These are phyloP conservation scores for Alternaria gaisen DNA, from an alignment of 2,329 filamentous ascomycete species.

Conservation along the genomic window DNA sequence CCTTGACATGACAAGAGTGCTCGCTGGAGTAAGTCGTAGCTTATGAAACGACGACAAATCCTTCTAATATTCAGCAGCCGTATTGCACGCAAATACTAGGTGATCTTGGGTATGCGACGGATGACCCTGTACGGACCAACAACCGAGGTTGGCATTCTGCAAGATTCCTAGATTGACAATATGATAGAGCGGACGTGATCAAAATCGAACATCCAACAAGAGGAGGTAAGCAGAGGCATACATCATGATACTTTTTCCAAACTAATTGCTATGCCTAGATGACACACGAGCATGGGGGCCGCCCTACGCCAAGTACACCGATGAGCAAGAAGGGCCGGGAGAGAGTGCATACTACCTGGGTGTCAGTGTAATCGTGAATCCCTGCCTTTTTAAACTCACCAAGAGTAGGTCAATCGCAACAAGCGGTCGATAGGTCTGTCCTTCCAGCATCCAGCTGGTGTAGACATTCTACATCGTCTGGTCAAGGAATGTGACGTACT, in stretches of 20 bases:
- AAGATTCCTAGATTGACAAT: conserved; percentile 25
- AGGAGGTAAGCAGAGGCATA: conserved; percentile 32
- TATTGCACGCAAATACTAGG: conserved; percentile 98
- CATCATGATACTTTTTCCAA: background rate
- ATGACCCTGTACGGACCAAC: conserved; percentile 45
- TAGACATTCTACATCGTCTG: conserved; percentile 86
- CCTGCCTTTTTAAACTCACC: background rate
- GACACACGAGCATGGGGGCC: conserved; percentile 97
- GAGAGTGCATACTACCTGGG: conserved; percentile 95
- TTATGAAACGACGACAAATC: background rate
- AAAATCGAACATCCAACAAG: conserved; percentile 88
- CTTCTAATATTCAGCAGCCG: conserved; percentile 67
- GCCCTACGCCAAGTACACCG: conserved; percentile 82
- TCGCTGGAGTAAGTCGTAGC: conserved; percentile 78
- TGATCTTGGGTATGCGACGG: conserved; percentile 80
- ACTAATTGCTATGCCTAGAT: conserved; percentile 62
- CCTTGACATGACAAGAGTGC: conserved; percentile 94
- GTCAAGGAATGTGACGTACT: conserved; percentile 87
- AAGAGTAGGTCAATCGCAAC: conserved; percentile 84
- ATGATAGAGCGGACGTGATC: conserved; percentile 85
- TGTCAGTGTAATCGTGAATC: conserved; percentile 60
- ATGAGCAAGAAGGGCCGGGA: conserved; percentile 71
- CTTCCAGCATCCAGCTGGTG: conserved; percentile 84
- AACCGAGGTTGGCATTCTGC: conserved; percentile 36
- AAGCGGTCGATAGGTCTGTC: conserved; percentile 94